Base-by-base conservation (phyloP, 768 basidiomycete genomes). In the Phylloporus rhodoxanthus region DNA sequence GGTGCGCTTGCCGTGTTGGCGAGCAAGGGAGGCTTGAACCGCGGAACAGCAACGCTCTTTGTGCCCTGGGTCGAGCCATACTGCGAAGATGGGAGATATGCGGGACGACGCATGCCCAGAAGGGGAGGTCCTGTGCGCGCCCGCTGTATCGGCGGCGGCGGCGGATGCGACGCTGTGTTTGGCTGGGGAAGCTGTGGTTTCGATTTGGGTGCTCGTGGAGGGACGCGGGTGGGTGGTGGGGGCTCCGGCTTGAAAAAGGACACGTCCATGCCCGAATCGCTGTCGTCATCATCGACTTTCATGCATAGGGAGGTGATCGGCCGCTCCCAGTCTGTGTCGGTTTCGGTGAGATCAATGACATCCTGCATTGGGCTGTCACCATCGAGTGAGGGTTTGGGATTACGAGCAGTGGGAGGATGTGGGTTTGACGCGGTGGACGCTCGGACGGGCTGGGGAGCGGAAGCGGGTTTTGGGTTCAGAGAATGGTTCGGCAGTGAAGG, bases 1-100 rank as follows among this genome's bases (percentile, higher is more conserved):
- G 28, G 23, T 23, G 34, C 8, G 14, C 48, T 36, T 2, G 43
- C 30, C 17, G 34, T 43, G 43, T 26, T 54, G 17, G 52, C 21
- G 13, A 60, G 56, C 28, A 64, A 45, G 1, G 66, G 66, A 1
- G 66, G 66, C 25, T 62, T 66, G 49, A 66, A 66, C 23, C 60
- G 56, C 2, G 66, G 62, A 11, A 56, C 57, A 4, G 44, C 47
- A 15, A 21, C 19, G 14, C 45, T 13, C 28, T 54, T 66, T 38
- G 62, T 23, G 33, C 20, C 28, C 26, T 66, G 66, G 5, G 65
- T 54, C 2, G 52, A 39, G 15, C 34, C 14, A 10, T 53, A 60
- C 26, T 68, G 66, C 0, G 66, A 55, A 36, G 53, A 8, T 23
- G 50, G 54, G 15, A 51, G 39, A 21, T 56, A 56, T 13, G 60